phyloP scores from a whole-genome alignment of 768 basidiomycete genomes.

The Mycena capillaripes region DNA sequence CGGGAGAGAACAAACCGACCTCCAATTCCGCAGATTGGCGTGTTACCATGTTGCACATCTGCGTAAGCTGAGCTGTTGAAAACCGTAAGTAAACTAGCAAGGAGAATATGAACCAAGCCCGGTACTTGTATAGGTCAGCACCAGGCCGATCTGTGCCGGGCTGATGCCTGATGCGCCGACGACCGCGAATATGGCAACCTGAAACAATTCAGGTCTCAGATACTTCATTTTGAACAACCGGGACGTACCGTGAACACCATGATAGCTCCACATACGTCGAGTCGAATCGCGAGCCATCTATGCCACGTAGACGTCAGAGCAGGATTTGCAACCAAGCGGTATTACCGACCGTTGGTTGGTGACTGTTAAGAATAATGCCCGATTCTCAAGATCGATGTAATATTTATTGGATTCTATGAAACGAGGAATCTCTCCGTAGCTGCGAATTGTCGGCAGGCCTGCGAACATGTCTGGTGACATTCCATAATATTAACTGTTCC shows the following conservation, averaged over 20 bases:
- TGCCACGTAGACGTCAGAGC: neutral
- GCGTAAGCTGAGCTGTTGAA: slow-evolving; percentile 61
- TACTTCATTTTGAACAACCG: neutral
- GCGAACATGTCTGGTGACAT: neutral
- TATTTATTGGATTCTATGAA: slow-evolving; percentile 77
- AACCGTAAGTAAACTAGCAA: slow-evolving; percentile 3
- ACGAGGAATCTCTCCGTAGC: slow-evolving; percentile 73
- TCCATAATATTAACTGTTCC: neutral
- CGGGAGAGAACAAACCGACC: slow-evolving; percentile 46
- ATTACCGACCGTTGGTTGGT: slow-evolving; percentile 70
- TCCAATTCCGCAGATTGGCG: slow-evolving; percentile 77
- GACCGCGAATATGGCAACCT: slow-evolving; percentile 79
- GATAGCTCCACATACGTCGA: slow-evolving; percentile 77
- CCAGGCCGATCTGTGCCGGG: slow-evolving; percentile 79
- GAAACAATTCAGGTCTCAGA: neutral
- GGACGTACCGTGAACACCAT: slow-evolving; percentile 65
- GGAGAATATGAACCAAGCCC: slow-evolving; percentile 21
- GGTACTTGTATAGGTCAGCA: slow-evolving; percentile 76
- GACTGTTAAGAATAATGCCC: slow-evolving; percentile 75
- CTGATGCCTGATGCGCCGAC: slow-evolving; percentile 67
- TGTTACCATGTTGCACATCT: slow-evolving; percentile 67
- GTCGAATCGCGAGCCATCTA: slow-evolving; percentile 79
- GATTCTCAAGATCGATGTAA: slow-evolving; percentile 81
- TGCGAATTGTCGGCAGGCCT: slow-evolving; percentile 78
- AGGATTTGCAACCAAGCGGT: neutral